Base-by-base conservation (phyloP, 2,329 filamentous ascomycete genomes). In the Harringtonia lauricola region DNA sequence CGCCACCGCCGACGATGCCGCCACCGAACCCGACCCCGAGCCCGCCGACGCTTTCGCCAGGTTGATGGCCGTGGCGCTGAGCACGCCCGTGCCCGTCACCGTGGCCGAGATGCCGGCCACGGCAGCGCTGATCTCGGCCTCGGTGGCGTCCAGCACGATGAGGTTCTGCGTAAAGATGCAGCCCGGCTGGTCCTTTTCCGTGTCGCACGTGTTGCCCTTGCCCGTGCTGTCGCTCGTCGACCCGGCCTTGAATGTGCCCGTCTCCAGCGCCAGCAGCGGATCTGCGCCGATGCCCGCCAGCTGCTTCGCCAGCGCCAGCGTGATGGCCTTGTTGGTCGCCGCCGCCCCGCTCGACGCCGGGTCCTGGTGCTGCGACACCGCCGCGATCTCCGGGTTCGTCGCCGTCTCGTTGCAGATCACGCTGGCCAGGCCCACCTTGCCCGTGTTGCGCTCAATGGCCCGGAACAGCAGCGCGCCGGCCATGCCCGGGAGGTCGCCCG, bases 301-400 rank as follows among this genome's bases (percentile, higher is more conserved):
- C 61, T 82, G 74, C 42, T 65, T 61, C 17, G 79, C 79, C 4
- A 82, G 64, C 36, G 68, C 69, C 8, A 80, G 64, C 38, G 74
- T 70, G 51, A 82, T 73, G 30, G 66, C 64, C 64, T 80, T 81
- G 66, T 83, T 83, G 42, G 58, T 56, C 2, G 52, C 57, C 15
- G 59, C 59, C 39, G 65, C 62, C 14, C 70, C 67, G 13, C 78
- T 74, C 1, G 74, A 74, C 18, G 79, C 80, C 24, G 80, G 77
- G 57, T 84, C 80, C 61, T 84, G 79, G 60, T 83, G 79, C 60
- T 81, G 77, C 43, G 66, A 62, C 47, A 84, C 57, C 36, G 76
- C 76, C 24, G 68, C 72, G 53, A 84, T 81, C 63, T 83, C 79
- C 3, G 79, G 70, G 61, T 84, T 84, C 29, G 58, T 57, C 14